phyloP scores from a whole-genome alignment of 768 basidiomycete species.

The Termitomyces sp. region DNA sequence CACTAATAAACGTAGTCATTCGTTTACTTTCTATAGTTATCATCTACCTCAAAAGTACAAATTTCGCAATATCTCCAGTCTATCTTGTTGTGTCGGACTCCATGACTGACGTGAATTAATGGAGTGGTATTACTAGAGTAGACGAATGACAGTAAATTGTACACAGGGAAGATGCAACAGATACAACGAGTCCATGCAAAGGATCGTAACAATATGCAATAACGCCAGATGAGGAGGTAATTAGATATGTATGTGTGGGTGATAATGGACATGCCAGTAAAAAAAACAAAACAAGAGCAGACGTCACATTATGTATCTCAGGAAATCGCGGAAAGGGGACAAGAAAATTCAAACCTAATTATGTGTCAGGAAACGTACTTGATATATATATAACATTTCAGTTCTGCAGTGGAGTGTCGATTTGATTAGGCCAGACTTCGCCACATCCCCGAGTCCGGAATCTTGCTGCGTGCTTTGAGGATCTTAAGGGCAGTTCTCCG shows the following conservation, averaged over 20 bases:
- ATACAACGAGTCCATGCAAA: conserved; percentile 10
- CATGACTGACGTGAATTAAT: not conserved
- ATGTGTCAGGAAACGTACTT: conserved; percentile 18
- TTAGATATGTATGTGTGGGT: conserved; percentile 3
- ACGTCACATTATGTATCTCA: not conserved
- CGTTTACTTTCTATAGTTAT: not conserved
- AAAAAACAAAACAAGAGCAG: conserved; percentile 12
- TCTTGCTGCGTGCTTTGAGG: conserved; percentile 60
- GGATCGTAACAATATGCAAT: conserved; percentile 1
- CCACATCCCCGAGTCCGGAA: conserved; percentile 79
- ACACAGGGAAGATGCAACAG: conserved; percentile 5
- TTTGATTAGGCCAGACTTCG: conserved; percentile 57
- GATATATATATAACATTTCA: conserved; percentile 2
- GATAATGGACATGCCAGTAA: conserved; percentile 7
- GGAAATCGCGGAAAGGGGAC: not conserved
- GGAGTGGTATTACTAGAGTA: conserved; percentile 12
- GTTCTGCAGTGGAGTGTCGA: not conserved
- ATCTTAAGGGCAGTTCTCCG: conserved; percentile 64
- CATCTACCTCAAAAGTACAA: conserved; percentile 2
- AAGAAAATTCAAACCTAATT: conserved; percentile 18
- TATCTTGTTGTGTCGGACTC: not conserved
- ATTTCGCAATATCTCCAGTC: not conserved
- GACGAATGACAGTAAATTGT: conserved; percentile 4
- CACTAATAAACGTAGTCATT: not conserved
- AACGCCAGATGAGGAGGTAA: not conserved